These are phyloP conservation scores for Medicago truncatula DNA, from an alignment of 306 rosid genomes.

Conservation along the genomic window MtrunA17r5.0-ANR NC_053043.1:17279501-17280000, in stretches of 20 bases:
- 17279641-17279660: conserved; percentile 72
- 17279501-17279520: conserved; percentile 30
- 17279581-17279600: conserved; percentile 57
- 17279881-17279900: no score
- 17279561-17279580: conserved; percentile 55
- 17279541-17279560: conserved; percentile 49
- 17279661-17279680: conserved; percentile 69
- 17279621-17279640: conserved; percentile 40
- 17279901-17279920: no score
- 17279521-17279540: conserved; percentile 41
- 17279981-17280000: neutral
- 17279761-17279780: conserved; percentile 53
- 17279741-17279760: conserved; percentile 40
- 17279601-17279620: conserved; percentile 53
- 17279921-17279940: no score
- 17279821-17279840: no score
- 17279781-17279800: conserved; percentile 53
- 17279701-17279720: conserved; percentile 65
- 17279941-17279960: no score
- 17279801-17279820: no score
- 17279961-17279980: no score
- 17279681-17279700: conserved; percentile 61
- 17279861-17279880: no score
- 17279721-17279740: conserved; percentile 55
- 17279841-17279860: no score